These are phyloP conservation scores for Larix sibirica DNA, from an alignment of 83 land plant species.

Conservation along the genomic window DNA sequence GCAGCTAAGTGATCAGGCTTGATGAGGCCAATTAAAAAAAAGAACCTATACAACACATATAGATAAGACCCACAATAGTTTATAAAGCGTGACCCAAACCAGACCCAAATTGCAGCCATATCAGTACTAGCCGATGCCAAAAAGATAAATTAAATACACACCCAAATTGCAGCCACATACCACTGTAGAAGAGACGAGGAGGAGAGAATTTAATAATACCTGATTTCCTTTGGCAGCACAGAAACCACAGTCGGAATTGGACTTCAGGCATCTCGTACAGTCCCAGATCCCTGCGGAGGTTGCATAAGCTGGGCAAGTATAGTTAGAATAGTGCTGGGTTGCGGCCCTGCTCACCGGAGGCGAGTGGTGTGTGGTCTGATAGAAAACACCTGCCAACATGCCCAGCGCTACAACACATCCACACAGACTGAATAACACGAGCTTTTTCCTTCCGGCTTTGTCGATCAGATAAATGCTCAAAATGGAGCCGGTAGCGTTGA, in stretches of 20 bases:
- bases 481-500: conserved; percentile 57
- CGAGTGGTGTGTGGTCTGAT: conserved; percentile 21
- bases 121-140: no score
- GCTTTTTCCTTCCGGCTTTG: conserved; percentile 49
- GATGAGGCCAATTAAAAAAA: no score
- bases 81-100: no score
- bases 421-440: conserved; percentile 53
- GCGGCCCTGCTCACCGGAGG: conserved; percentile 28
- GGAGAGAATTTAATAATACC: background rate
- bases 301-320: conserved; percentile 34
- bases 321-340: conserved; percentile 31
- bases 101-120: no score
- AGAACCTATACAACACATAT: no score
- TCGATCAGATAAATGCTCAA: conserved; percentile 53
- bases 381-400: conserved; percentile 45
- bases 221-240: conserved; percentile 1
- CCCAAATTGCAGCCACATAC: no score
- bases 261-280: conserved; percentile 44
- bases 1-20: no score
- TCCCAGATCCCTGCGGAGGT: conserved; percentile 29
- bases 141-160: no score
- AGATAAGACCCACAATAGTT: no score
- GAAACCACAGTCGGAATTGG: background rate
- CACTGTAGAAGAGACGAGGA: no score
- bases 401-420: conserved; percentile 58